Evolutionary conservation across 805 yeast species (phyloP).

Genomic region (Myxozyma neglecta): DNA sequence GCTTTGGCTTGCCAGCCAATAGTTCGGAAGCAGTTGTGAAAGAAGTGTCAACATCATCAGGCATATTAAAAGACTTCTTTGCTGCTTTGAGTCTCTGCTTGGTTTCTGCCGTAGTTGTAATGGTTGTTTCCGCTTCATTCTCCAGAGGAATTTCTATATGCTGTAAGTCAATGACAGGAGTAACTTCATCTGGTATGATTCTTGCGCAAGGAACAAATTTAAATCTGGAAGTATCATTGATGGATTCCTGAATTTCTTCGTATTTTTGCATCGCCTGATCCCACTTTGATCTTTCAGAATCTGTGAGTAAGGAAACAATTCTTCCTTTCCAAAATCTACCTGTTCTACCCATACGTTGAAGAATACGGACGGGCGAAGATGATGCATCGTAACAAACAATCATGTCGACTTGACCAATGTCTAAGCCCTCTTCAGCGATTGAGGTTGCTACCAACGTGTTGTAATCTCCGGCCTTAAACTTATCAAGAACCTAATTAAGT

Average conservation of each 20-base stretch:
- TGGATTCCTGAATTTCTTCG: slow-evolving; percentile 59
- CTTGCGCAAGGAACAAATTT: slow-evolving; percentile 51
- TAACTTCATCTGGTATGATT: slow-evolving; percentile 59
- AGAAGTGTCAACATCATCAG: slow-evolving; percentile 30
- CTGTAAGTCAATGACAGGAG: slow-evolving; percentile 59
- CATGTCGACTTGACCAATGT: slow-evolving; percentile 95
- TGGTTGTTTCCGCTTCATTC: slow-evolving; percentile 46
- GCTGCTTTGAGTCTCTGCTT: slow-evolving; percentile 5
- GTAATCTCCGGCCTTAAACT: slow-evolving; percentile 69
- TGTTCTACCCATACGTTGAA: slow-evolving; percentile 97
- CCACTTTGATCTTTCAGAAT: slow-evolving; percentile 75
- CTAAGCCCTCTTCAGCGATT: slow-evolving; percentile 97
- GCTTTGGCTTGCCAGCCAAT: slow-evolving; percentile 3
- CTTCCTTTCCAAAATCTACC: slow-evolving; percentile 92
- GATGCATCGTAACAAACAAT: slow-evolving; percentile 93
- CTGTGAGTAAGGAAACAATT: slow-evolving; percentile 70
- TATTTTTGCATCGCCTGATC: slow-evolving; percentile 84
- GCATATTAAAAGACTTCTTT: slow-evolving; percentile 28
- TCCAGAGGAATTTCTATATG: slow-evolving; percentile 70
- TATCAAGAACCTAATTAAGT: slow-evolving; percentile 46
- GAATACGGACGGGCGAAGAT: slow-evolving; percentile 85
- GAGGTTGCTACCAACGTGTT: slow-evolving; percentile 93
- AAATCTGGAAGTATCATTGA: slow-evolving; percentile 47
- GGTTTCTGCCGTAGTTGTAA: slow-evolving; percentile 7
- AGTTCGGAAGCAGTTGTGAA: slow-evolving; percentile 21